These are phyloP conservation scores for Westerdykella ornata DNA, from an alignment of 2,329 filamentous ascomycete genomes.

Conservation along the genomic window DNA sequence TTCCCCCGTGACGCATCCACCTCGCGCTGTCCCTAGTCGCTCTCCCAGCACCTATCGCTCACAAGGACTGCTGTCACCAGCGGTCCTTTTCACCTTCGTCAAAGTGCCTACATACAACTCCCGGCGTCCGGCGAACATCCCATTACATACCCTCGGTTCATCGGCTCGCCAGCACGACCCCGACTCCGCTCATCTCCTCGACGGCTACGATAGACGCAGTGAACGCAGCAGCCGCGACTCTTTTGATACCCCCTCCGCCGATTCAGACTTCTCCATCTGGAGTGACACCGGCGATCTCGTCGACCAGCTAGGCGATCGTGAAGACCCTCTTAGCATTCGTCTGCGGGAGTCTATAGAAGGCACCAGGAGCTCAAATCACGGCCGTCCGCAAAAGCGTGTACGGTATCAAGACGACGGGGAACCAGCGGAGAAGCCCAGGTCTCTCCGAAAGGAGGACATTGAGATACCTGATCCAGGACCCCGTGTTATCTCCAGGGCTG, in stretches of 20 bases:
- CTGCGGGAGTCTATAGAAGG: slow-evolving; percentile 60
- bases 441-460: slow-evolving; percentile 65
- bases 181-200: slow-evolving; percentile 37
- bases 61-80: slow-evolving; percentile 50
- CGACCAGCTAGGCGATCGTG: slow-evolving; percentile 77
- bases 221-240: slow-evolving; percentile 50
- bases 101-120: slow-evolving; percentile 73
- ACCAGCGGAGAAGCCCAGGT: slow-evolving; percentile 36
- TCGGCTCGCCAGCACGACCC: slow-evolving; percentile 37
- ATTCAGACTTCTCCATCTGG: slow-evolving; percentile 74
- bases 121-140: slow-evolving; percentile 76
- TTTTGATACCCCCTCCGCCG: slow-evolving; percentile 48
- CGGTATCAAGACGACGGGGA: slow-evolving; percentile 54
- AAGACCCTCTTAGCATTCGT: slow-evolving; percentile 71
- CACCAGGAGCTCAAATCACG: slow-evolving; percentile 46
- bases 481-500: slow-evolving; percentile 56
- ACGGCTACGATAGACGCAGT: slow-evolving; percentile 46
- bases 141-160: slow-evolving; percentile 65
- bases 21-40: no score
- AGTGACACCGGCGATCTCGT: slow-evolving; percentile 92
- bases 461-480: slow-evolving; percentile 64
- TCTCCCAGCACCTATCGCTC: slow-evolving; percentile 4
- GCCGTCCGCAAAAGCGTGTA: slow-evolving; percentile 55
- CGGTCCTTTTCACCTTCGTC: slow-evolving; percentile 56
- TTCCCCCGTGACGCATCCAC: neutral